Evolutionary conservation across 1,139 yeast genomes (phyloP).

Genomic region (Hyphopichia wangnamkhiaoensis): DNA sequence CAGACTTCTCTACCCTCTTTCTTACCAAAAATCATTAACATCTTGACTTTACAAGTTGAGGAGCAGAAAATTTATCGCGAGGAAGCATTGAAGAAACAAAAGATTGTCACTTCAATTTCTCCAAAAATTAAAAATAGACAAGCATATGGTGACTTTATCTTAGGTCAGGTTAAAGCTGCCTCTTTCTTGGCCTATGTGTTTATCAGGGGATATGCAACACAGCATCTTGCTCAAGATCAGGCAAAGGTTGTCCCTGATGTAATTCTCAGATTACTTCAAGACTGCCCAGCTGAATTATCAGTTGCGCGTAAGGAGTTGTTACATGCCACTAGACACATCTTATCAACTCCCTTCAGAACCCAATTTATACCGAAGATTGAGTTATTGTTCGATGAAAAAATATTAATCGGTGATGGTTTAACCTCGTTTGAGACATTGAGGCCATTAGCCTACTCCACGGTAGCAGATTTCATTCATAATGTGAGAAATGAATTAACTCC

Average conservation of each 20-base stretch:
- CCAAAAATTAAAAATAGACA: conserved; percentile 77
- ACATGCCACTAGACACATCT: conserved; percentile 92
- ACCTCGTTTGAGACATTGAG: conserved; percentile 85
- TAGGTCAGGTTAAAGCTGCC: conserved; percentile 97
- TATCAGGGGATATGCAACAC: conserved; percentile 78
- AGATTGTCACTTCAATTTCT: conserved; percentile 51
- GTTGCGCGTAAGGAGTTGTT: conserved; percentile 90
- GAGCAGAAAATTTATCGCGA: conserved; percentile 45
- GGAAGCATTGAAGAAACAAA: conserved; percentile 61
- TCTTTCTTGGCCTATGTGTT: conserved; percentile 91
- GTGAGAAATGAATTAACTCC: conserved; percentile 84
- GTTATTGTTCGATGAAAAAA: conserved; percentile 79
- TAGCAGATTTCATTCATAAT: conserved; percentile 93
- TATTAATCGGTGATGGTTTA: conserved; percentile 88
- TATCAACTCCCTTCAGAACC: conserved; percentile 83
- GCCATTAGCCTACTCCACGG: conserved; percentile 93
- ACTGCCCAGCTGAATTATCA: conserved; percentile 94
- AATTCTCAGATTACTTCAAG: conserved; percentile 82
- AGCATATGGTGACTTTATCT: conserved; percentile 83
- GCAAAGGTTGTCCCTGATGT: conserved; percentile 79
- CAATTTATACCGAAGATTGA: conserved; percentile 87
- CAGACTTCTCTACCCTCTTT: conserved; percentile 72
- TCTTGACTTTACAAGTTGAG: conserved; percentile 73
- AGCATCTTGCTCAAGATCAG: conserved; percentile 62
- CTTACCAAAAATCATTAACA: conserved; percentile 77